Base-by-base conservation (phyloP, 176 grass and related monocot genomes). In the Poa pratensis region DNA sequence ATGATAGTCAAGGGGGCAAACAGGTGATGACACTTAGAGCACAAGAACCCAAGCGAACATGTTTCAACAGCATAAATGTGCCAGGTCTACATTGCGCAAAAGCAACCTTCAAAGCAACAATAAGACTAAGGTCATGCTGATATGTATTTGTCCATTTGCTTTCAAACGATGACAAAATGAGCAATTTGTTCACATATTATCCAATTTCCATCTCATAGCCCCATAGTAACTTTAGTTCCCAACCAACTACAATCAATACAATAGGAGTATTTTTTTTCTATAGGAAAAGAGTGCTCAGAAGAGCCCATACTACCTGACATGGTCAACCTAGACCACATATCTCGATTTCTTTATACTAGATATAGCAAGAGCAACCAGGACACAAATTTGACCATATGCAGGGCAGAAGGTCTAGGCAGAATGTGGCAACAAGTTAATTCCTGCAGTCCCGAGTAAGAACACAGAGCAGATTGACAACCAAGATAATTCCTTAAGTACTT, bases 91-190 rank as follows among this genome's bases (percentile, higher is more conserved):
- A 82, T 14, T 23, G 18, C 24, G 9, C 54, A 77, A 46, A 57
- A 82, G 48, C 45, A 76, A 82, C 13, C 63, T 51, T 71, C 19
- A 45, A 77, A 69, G 79, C 73, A 83, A 61, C 52, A 78, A 12
- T 13, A 59, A 28, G 58, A 83, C 43, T 30, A 4, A 78, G 53
- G 64, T 60, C 27, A 53, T 32, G 10, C 57, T 27, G 3, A 80
- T 83, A 74, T 79, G 23, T 48, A 48, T 64, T 64, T 30, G 40
- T 61, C 40, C 6, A 42, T 54, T 79, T 79, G 46, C 46, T 65
- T 73, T 65, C 76, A 65, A 53, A 63, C 9, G 42, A 54, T 52
- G n/a, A 80, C 39, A 2, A 76, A 55, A 57, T 55, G 34, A 53
- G 64, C n/a, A 69, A 69, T 55, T 18, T 46, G 1, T 69, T 4